Evolutionary conservation across 208 protist genomes (phyloP), one percentile per base, ranked within the genome.

Genomic region (Leishmania gerbilli): DNA sequence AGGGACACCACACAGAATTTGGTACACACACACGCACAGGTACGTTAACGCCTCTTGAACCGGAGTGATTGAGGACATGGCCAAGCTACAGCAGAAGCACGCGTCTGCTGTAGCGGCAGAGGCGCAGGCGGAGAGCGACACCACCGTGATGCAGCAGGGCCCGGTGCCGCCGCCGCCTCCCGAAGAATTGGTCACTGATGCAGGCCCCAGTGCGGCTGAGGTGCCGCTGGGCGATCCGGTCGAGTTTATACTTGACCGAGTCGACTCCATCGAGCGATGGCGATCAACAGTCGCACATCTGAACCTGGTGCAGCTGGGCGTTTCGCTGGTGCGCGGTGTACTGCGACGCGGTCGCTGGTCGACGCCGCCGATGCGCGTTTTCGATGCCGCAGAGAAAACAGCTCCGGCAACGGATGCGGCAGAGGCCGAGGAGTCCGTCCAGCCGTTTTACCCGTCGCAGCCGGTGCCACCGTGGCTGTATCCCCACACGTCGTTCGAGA

Each of bases 251-350:
- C 51, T 79, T 4, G 55, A 53, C 7, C 71, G 82, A 27, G 31
- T 81, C n/a, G 62, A 72, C 72, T 71, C 72, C 42, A 85, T 85
- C 40, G 82, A 81, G 11, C 77, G 37, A n/a, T 85, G 82, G 82
- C 60, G 77, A 31, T 62, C 37, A 21, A 82, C 62, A 27, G 68
- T 40, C 3, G 60, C 17, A 47, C 76, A 24, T 21, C 72, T 83
- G 27, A 91, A 91, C 60, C 56, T 84, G 11, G 77, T 82, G 21
- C 86, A 88, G 58, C 62, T 95, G 2, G 91, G 81, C 1, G 58
- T 79, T 0, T 83, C 86, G 2, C 37, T 91, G 31, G 81, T 91
- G 58, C 80, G 79, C 24, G 87, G 83, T 19, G 81, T 81, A 17
- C 76, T 93, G 19, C 77, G 62, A 7, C 82, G 77, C 27, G 71